phyloP scores from a whole-genome alignment of 352 stramenopile species.

The Globisporangium okanoganense region DNA sequence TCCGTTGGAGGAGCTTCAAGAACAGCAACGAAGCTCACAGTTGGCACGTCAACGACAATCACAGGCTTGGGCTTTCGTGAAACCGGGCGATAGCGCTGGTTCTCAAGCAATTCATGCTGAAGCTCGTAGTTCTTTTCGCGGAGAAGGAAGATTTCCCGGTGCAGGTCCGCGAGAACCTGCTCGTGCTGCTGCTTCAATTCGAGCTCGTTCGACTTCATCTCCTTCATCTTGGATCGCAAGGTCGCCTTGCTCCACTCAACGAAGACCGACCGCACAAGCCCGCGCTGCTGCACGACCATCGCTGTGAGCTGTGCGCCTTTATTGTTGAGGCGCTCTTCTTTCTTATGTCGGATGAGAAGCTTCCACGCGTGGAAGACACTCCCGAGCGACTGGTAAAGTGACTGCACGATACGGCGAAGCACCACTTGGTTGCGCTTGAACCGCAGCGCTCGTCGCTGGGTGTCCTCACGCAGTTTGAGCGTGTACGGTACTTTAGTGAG shows the following conservation, averaged over 20 bases:
- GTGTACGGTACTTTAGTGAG: constrained; percentile 35
- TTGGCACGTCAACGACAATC: background rate
- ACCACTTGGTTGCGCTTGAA: constrained; percentile 45
- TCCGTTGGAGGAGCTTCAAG: background rate
- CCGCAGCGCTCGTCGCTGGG: constrained; percentile 19
- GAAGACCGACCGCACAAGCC: constrained; percentile 42
- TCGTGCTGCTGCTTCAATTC: constrained; percentile 26
- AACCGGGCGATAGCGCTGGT: background rate
- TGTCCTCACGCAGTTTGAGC: constrained; percentile 39
- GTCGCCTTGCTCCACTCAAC: constrained; percentile 45
- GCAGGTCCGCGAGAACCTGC: constrained; percentile 27
- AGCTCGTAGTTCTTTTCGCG: constrained; percentile 27
- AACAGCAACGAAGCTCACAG: background rate
- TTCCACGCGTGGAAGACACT: constrained; percentile 59
- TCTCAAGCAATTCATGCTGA: constrained; percentile 9
- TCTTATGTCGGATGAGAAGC: constrained; percentile 24
- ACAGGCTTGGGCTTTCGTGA: background rate
- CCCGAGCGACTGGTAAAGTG: constrained; percentile 44
- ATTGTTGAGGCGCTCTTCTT: constrained; percentile 37
- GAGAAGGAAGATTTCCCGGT: constrained; percentile 38
- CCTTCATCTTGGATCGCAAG: constrained; percentile 18
- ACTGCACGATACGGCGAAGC: constrained; percentile 45
- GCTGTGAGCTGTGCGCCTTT: constrained; percentile 52
- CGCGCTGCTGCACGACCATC: constrained; percentile 47
- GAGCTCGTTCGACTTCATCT: constrained; percentile 22